Evolutionary conservation across 495 filamentous ascomycete species (phyloP).

Genomic region (Xylaria longipes): DNA sequence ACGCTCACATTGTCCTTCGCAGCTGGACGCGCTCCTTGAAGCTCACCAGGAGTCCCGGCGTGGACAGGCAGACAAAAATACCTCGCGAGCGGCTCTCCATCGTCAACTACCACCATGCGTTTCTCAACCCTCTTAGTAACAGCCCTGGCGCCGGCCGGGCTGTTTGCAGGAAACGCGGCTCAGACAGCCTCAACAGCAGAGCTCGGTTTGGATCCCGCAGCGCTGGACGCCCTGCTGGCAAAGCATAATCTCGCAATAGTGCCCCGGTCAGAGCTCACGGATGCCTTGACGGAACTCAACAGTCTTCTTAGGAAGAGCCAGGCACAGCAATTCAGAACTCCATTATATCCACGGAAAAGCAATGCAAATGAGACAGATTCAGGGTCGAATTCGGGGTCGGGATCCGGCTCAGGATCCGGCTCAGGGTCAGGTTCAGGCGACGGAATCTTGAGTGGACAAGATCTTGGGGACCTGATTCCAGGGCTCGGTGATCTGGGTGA

Average conservation of each 20-base stretch:
- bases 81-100: conserved; percentile 19
- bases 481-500: conserved; percentile 39
- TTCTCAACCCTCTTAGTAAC: conserved; percentile 38
- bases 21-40: conserved; percentile 26
- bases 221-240: conserved; percentile 39
- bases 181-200: conserved; percentile 33
- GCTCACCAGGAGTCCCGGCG: conserved; percentile 37
- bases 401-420: neutral
- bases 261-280: conserved; percentile 45
- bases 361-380: conserved; percentile 30
- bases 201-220: conserved; percentile 27
- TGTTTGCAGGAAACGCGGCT: conserved; percentile 33
- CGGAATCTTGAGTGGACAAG: conserved; percentile 26
- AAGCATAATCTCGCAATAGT: conserved; percentile 46
- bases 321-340: conserved; percentile 33
- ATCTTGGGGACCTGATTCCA: conserved; percentile 34
- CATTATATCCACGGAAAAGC: conserved; percentile 36
- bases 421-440: conserved; percentile 15
- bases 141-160: conserved; percentile 36
- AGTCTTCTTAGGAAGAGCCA: conserved; percentile 41
- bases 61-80: conserved; percentile 32
- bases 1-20: neutral
- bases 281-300: conserved; percentile 46
- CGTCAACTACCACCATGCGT: conserved; percentile 33
- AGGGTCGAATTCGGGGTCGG: conserved; percentile 6